phyloP scores from a whole-genome alignment of 176 grass and related monocot genomes.

The Ampelocalamus luodianensis region DNA sequence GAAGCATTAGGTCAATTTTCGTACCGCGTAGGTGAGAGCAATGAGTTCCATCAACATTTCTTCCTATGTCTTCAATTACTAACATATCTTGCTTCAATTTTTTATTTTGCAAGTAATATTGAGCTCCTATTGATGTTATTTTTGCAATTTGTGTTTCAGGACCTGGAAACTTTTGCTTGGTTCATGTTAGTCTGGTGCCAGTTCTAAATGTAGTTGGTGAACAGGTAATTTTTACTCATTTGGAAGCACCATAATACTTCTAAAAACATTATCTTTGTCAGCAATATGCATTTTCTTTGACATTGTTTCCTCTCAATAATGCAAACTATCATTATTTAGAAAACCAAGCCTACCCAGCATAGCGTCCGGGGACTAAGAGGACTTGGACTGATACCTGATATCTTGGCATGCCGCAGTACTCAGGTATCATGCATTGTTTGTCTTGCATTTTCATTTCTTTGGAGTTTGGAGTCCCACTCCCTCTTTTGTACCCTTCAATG shows the following conservation, averaged over 20 bases:
- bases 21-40: conserved; percentile 79
- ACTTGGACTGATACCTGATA: conserved; percentile 92
- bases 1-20: conserved; percentile 99
- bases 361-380: conserved; percentile 91
- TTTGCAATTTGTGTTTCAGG: conserved; percentile 59
- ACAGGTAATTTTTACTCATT: conserved; percentile 64
- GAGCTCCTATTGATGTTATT: conserved; percentile 15
- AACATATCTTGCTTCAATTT: background rate
- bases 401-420: conserved; percentile 89
- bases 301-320: conserved; percentile 36
- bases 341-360: conserved; percentile 99
- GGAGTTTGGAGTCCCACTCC: background rate
- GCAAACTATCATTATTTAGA: conserved; percentile 55
- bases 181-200: conserved; percentile 98
- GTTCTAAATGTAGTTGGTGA: conserved; percentile 97
- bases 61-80: conserved; percentile 4
- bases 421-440: conserved; percentile 51
- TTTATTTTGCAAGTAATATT: conserved; percentile 1
- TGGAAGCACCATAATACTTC: background rate
- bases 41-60: background rate
- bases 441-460: conserved; percentile 13
- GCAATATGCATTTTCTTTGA: conserved; percentile 8
- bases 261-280: conserved; percentile 6
- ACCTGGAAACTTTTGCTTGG: conserved; percentile 86
- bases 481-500: conserved; percentile 23